Evolutionary conservation across 23 red algal genomes (phyloP).

Genomic region (Gracilaria vermiculophylla): DNA sequence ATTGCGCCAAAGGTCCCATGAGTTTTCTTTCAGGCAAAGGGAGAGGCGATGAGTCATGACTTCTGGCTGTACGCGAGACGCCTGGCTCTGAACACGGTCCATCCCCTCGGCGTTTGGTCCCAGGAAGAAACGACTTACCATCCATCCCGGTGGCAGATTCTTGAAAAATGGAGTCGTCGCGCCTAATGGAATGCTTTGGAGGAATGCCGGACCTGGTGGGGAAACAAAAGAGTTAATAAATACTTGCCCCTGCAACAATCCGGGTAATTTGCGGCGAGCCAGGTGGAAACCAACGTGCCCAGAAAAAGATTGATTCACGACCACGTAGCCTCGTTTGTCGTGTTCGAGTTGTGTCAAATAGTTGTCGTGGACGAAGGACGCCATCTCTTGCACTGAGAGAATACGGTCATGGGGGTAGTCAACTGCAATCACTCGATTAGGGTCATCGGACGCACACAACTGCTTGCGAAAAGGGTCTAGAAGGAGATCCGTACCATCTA

Average conservation of each 20-base stretch:
- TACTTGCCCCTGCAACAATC: conserved; percentile 13
- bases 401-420: conserved; percentile 2
- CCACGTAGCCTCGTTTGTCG: conserved; percentile 25
- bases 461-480: conserved; percentile 13
- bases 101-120: conserved; percentile 10
- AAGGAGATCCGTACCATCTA: conserved; percentile 41
- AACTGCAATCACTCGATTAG: conserved; percentile 25
- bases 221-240: conserved; percentile 43
- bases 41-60: conserved; percentile 26
- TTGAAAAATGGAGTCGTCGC: neutral
- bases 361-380: neutral
- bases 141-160: conserved; percentile 10
- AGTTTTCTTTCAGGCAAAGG: neutral
- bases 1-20: conserved; percentile 28
- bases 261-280: neutral
- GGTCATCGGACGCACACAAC: neutral
- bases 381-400: conserved; percentile 9
- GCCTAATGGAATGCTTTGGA: neutral
- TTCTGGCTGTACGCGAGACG: neutral
- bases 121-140: conserved; percentile 36
- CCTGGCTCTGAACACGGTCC: neutral
- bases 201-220: conserved; percentile 4
- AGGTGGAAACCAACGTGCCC: conserved; percentile 22
- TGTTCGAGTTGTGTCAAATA: neutral
- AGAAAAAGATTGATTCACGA: conserved; percentile 41